Evolutionary conservation across 495 filamentous ascomycete genomes (phyloP).

Genomic region (Trichocladium uniseriatum): DNA sequence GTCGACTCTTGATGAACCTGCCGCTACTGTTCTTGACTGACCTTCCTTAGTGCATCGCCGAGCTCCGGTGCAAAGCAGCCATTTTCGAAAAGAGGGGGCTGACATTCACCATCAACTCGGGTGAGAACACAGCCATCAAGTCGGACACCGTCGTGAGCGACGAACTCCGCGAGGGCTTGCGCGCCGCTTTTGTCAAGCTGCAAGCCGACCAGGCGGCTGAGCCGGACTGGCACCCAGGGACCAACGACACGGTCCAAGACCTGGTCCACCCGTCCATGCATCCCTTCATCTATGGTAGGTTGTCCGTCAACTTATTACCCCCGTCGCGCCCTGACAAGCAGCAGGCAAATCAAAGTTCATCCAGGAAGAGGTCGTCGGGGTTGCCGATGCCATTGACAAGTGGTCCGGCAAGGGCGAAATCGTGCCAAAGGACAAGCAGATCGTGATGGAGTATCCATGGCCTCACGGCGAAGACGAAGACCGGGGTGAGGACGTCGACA

Average conservation of each 20-base stretch:
- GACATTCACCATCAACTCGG: slow-evolving; percentile 26
- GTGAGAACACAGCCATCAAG: slow-evolving; percentile 19
- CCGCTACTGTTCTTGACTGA: neutral
- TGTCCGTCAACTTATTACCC: slow-evolving; percentile 10
- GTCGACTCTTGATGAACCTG: neutral
- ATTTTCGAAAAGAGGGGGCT: slow-evolving; percentile 28
- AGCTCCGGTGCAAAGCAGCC: slow-evolving; percentile 40
- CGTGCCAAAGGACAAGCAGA: slow-evolving; percentile 23
- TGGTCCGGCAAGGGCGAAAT: slow-evolving; percentile 25
- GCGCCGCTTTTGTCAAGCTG: slow-evolving; percentile 23
- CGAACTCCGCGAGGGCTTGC: slow-evolving; percentile 12
- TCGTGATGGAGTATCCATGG: neutral
- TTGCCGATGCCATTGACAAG: slow-evolving; percentile 23
- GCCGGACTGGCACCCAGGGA: slow-evolving; percentile 52
- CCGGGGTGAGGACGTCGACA: slow-evolving; percentile 12
- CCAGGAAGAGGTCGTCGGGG: slow-evolving; percentile 25
- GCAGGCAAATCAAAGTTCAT: slow-evolving; percentile 22
- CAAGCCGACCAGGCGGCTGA: slow-evolving; percentile 33
- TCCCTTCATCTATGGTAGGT: slow-evolving; percentile 42
- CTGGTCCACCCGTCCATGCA: slow-evolving; percentile 56
- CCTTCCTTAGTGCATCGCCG: slow-evolving; percentile 36
- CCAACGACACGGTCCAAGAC: slow-evolving; percentile 47
- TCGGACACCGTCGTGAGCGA: slow-evolving; percentile 20
- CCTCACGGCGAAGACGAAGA: no score
- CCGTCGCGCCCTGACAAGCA: neutral